A percentile compares a stretch with the other conserved stretches of the same genome.
These are phyloP conservation scores for Chloranthus sessilifolius DNA, from an alignment of 164 flowering plant genomes.

Conservation along the genomic window DNA sequence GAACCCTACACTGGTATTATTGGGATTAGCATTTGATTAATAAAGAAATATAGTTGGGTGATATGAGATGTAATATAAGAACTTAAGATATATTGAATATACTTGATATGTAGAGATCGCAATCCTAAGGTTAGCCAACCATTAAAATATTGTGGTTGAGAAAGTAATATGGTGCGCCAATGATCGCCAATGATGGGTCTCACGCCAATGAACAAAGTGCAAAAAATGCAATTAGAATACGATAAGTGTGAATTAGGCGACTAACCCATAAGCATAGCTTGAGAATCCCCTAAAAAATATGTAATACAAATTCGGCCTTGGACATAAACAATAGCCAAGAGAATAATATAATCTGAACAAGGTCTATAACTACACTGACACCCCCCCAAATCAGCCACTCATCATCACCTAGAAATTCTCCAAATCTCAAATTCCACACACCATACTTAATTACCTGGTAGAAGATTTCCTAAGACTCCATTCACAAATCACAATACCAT, in stretches of 20 bases:
- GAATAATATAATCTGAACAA: neutral
- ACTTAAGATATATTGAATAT: too few species aligned
- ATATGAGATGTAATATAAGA: too few species aligned
- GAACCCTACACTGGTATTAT: too few species aligned
- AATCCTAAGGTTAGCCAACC: too few species aligned
- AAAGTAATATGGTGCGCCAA: too few species aligned
- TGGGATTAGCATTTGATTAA: too few species aligned
- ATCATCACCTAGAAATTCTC: neutral
- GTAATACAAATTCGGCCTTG: neutral
- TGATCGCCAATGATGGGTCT: too few species aligned
- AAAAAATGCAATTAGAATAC: neutral
- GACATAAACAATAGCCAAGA: constrained; percentile 4
- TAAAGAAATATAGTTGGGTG: too few species aligned
- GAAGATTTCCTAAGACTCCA: neutral
- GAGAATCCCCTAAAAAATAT: constrained; percentile 3
- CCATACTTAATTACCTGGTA: neutral
- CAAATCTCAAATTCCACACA: neutral
- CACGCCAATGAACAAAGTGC: neutral
- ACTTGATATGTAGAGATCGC: too few species aligned
- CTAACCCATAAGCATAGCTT: neutral
- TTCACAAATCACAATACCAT: neutral
- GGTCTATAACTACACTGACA: neutral
- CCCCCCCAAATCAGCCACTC: neutral
- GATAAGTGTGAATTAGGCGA: neutral
- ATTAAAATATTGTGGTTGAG: too few species aligned